Evolutionary conservation across 2,329 filamentous ascomycete genomes (phyloP).

Genomic region (Juglanconis sp.): DNA sequence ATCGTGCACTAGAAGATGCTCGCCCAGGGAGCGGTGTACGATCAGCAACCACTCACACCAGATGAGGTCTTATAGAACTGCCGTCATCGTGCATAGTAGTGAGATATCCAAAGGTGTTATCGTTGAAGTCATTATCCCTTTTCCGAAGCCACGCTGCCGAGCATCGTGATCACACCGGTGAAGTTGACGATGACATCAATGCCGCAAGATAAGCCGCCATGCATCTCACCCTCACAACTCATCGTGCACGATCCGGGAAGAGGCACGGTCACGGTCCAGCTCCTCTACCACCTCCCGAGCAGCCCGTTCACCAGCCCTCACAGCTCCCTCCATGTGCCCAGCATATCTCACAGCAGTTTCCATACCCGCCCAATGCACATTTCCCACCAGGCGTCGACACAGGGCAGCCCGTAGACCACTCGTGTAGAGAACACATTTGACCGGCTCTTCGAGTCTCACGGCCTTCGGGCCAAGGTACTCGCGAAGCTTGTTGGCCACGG

Average conservation of each 20-base stretch:
- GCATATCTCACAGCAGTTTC: slow-evolving; percentile 16
- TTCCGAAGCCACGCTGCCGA: background rate
- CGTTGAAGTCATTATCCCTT: background rate
- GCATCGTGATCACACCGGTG: background rate
- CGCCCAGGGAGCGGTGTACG: background rate
- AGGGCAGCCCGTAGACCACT: slow-evolving; percentile 15
- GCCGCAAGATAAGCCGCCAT: background rate
- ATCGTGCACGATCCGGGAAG: too few relatives aligned
- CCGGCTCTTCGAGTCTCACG: slow-evolving; percentile 15
- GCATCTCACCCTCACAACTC: background rate
- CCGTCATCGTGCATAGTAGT: background rate
- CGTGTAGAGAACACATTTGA: background rate
- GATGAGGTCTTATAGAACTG: background rate
- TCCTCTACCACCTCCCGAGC: too few relatives aligned
- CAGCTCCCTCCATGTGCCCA: slow-evolving; percentile 17
- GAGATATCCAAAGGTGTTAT: background rate
- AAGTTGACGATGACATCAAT: background rate
- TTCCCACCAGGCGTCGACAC: slow-evolving; percentile 16
- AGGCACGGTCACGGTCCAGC: too few relatives aligned
- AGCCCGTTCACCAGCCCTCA: background rate
- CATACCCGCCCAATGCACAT: slow-evolving; percentile 16
- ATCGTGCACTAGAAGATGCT: background rate
- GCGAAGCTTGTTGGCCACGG: slow-evolving; percentile 17
- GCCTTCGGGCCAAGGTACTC: slow-evolving; percentile 5
- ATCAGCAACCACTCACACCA: background rate